These are phyloP conservation scores for Eucalyptus urophylla DNA, from an alignment of 345 rosid genomes.

Conservation along the genomic window DNA sequence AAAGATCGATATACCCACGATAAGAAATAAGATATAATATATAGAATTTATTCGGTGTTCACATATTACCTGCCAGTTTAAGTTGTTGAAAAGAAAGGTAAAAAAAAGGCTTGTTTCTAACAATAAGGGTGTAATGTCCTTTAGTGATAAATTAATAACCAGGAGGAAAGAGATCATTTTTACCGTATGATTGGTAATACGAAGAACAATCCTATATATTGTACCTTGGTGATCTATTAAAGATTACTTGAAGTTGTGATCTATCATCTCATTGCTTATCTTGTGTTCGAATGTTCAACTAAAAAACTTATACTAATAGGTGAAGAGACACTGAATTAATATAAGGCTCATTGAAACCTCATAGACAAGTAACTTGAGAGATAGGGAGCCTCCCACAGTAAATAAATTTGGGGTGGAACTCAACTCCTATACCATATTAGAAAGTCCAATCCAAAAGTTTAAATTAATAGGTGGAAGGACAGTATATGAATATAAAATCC, in stretches of 20 bases:
- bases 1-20: not conserved
- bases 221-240: not conserved
- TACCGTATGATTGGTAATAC: not conserved
- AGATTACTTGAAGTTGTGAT: not conserved
- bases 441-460: not conserved
- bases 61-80: not conserved
- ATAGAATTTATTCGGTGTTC: not conserved
- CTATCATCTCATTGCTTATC: not conserved
- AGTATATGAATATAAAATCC: not conserved
- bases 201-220: not conserved
- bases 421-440: not conserved
- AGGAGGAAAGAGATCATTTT: not conserved
- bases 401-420: not conserved
- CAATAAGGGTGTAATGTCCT: not conserved
- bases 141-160: not conserved
- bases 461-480: not conserved
- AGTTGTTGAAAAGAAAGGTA: not conserved
- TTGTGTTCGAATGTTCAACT: not conserved
- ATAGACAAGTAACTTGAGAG: not conserved
- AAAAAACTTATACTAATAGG: not conserved
- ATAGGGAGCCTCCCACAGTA: not conserved
- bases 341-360: not conserved
- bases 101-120: not conserved
- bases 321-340: not conserved
- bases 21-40: not conserved